phyloP scores from a whole-genome alignment of 73 alveolate genomes.

The Paramecium biaurelia region DNA sequence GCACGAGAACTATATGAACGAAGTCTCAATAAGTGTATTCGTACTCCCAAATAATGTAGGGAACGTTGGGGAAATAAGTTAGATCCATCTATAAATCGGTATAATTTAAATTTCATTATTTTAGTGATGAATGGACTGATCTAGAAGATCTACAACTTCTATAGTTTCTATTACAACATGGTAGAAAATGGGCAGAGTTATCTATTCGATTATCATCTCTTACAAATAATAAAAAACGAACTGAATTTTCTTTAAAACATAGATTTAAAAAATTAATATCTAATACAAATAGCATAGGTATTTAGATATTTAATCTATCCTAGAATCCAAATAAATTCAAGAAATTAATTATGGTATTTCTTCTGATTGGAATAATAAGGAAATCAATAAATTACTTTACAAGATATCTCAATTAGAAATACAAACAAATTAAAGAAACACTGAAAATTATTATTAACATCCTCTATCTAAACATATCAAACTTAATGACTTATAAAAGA shows the following conservation, averaged over 20 bases:
- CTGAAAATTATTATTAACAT: not conserved
- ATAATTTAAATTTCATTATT: not conserved
- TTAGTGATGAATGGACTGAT: slow-evolving; percentile 80
- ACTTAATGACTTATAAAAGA: not conserved
- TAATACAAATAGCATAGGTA: not conserved
- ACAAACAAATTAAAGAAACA: not conserved
- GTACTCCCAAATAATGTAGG: slow-evolving; percentile 78
- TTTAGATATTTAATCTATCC: not conserved
- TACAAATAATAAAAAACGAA: not conserved
- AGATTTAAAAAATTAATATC: not conserved
- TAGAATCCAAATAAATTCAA: not conserved
- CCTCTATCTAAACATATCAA: not conserved
- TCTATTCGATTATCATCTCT: slow-evolving; percentile 13
- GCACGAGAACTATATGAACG: slow-evolving; percentile 1
- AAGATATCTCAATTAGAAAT: not conserved
- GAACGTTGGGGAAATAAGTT: slow-evolving; percentile 91
- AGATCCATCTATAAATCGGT: slow-evolving; percentile 78
- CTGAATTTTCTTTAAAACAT: slow-evolving; percentile 49
- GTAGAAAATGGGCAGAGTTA: slow-evolving; percentile 82
- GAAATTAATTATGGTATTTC: not conserved
- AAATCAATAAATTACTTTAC: not conserved
- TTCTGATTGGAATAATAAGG: not conserved
- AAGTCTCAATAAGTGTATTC: not conserved
- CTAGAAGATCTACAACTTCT: slow-evolving; percentile 82
- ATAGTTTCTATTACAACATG: slow-evolving; percentile 73